Evolutionary conservation across 192 early-diverging fungal species (phyloP).

Genomic region (Coemansia sp.): DNA sequence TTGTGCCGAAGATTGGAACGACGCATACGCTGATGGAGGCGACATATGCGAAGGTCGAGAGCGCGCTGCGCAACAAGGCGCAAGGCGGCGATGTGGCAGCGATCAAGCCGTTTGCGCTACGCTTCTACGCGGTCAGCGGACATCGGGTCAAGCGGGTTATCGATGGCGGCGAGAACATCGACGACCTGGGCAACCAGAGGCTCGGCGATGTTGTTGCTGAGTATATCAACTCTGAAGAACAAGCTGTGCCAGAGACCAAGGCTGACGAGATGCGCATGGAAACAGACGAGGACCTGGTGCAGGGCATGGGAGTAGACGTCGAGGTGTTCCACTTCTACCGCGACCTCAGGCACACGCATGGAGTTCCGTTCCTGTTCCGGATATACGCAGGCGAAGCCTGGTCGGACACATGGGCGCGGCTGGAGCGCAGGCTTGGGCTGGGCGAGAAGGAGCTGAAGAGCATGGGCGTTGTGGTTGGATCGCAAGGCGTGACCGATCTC

Average conservation of each 20-base stretch:
- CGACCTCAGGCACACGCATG: slow-evolving; percentile 67
- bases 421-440: slow-evolving; percentile 71
- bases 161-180: slow-evolving; percentile 49
- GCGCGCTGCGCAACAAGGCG: slow-evolving; percentile 4
- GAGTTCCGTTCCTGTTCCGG: slow-evolving; percentile 82
- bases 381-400: slow-evolving; percentile 67
- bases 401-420: slow-evolving; percentile 68
- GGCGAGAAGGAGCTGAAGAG: slow-evolving; percentile 77
- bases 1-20: slow-evolving; percentile 64
- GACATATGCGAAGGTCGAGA: slow-evolving; percentile 56
- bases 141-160: slow-evolving; percentile 56
- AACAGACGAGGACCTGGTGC: slow-evolving; percentile 49
- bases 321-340: slow-evolving; percentile 78
- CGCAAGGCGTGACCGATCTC: slow-evolving; percentile 11
- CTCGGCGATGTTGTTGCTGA: slow-evolving; percentile 33
- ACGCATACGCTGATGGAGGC: slow-evolving; percentile 56
- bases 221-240: slow-evolving; percentile 2
- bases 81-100: slow-evolving; percentile 19
- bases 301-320: slow-evolving; percentile 46
- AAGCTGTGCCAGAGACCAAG: background rate
- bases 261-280: slow-evolving; percentile 18
- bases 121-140: slow-evolving; percentile 59
- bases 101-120: slow-evolving; percentile 54
- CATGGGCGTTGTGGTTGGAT: slow-evolving; percentile 35
- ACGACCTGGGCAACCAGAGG: slow-evolving; percentile 40